A percentile compares a stretch with the other conserved stretches of the same genome.
phyloP scores from a whole-genome alignment of 805 yeast species.

The Starmerella bombi region DNA sequence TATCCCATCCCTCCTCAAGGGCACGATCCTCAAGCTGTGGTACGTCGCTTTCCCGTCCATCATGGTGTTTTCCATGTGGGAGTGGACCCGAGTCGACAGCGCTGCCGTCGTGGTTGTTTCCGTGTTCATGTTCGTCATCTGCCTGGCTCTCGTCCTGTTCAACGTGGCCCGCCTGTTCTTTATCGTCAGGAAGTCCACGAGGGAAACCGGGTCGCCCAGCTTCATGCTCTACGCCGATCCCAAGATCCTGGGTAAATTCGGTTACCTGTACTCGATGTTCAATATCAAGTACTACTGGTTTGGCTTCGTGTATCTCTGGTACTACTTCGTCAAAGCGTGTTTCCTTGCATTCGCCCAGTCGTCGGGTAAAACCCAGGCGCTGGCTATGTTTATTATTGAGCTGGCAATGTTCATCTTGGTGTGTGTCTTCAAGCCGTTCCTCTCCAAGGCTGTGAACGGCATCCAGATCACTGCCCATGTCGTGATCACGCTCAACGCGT shows the following conservation, averaged over 20 bases:
- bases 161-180: constrained; percentile 48
- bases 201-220: constrained; percentile 63
- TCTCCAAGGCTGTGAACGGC: constrained; percentile 72
- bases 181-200: constrained; percentile 51
- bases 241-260: constrained; percentile 59
- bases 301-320: constrained; percentile 49
- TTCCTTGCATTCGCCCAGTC: constrained; percentile 69
- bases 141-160: constrained; percentile 49
- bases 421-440: constrained; percentile 56
- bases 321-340: constrained; percentile 51
- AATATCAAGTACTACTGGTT: constrained; percentile 74
- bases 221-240: constrained; percentile 74
- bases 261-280: constrained; percentile 83
- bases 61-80: constrained; percentile 71
- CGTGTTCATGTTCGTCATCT: constrained; percentile 49
- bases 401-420: constrained; percentile 52
- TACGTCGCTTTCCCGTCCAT: constrained; percentile 79
- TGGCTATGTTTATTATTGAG: constrained; percentile 65
- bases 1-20: constrained; percentile 67
- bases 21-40: constrained; percentile 63
- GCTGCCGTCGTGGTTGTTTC: constrained; percentile 81
- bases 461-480: constrained; percentile 59
- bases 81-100: constrained; percentile 67
- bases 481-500: constrained; percentile 65
- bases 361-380: constrained; percentile 69